Base-by-base conservation (phyloP, 1,284 basidiomycete genomes). In the Chalciporus sp. region DNA sequence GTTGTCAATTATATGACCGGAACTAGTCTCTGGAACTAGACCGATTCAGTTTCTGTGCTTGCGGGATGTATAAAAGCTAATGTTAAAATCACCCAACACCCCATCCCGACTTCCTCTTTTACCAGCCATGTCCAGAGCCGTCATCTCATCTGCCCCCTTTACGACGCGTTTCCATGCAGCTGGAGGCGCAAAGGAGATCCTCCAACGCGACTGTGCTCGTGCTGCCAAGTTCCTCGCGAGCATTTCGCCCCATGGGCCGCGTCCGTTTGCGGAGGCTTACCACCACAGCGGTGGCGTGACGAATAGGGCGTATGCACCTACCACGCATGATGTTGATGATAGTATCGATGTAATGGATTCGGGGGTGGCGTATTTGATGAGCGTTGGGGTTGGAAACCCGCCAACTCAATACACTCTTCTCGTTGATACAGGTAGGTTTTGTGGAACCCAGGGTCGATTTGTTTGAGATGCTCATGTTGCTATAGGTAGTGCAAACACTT, bases 321-420 rank as follows among this genome's bases (percentile, higher is more conserved):
- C 42, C 35, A 28, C 49, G 14, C 49, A 59, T 9, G 43, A 52
- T 12, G 11, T 52, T 23, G 60, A 58, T 43, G 61, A 71, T 29
- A 75, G 74, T n/a, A 76, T 85, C 51, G 76, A 82, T 48, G 82
- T 81, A 26, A 83, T 77, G 27, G 79, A 85, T 65, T 72, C 81
- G 44, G 75, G 66, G 54, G 78, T 80, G 14, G 76, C 76, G 17
- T 83, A 83, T 62, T 72, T 70, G 7, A 70, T 69, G 17, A 62
- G 72, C 6, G 75, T 82, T 47, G 77, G 77, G 43, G 75, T 83
- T 17, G 81, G 81, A n/a, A 71, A 42, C 49, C 80, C 80, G 16
- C 58, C 76, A 1, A 79, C 75, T 7, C 48, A 71, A 41, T 80
- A 67, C 42, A 73, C 64, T 2, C 76, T 85, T 50, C 68, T 85